Evolutionary conservation across 805 yeast genomes (phyloP), one percentile per base, ranked within the genome.

Genomic region (Wickerhamiella cacticola): DNA sequence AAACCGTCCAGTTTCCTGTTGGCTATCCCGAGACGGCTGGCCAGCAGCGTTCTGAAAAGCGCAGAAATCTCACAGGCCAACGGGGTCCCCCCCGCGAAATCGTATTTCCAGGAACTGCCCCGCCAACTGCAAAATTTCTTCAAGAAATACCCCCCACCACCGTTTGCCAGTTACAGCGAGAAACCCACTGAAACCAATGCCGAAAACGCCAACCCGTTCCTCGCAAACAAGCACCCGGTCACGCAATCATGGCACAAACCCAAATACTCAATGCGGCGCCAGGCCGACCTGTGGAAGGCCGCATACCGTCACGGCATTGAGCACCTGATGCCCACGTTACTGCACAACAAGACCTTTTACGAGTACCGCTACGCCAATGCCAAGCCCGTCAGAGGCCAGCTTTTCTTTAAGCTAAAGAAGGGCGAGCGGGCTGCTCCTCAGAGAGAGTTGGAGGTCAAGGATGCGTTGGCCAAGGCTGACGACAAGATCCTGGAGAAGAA

Each of bases 301-400:
- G 96, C 96, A 1, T 72, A 76, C 60, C 75, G 79, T 56, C 82
- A 75, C 56, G 96, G 96, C n/a, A 70, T 88, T 5, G 71, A 77
- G 34, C 86, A 82, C 51, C 68, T 85, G 50, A 68, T 88, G 62
- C 96, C 96, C 23, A 70, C 75, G 24, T 60, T 76, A 41, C 74
- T 75, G 41, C 73, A 74, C 54, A 52, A 60, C 55, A 81, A 81
- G 71, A 74, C 71, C 63, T 82, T 87, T 76, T 84, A 74, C 66
- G 78, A 77, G 59, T 92, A 84, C 53, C 85, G 83, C 64, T 82
- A 80, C 64, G 71, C 73, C 39, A 70, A 73, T 52, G 80, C 82
- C 68, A 73, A 73, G 59, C 74, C 79, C 64, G 73, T 84, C 76
- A 76, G 74, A 58, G 95, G 95, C 64, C 83, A 83, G 22, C 62